These are phyloP conservation scores for Neolentinus lepideus DNA, from an alignment of 1,284 basidiomycete genomes.

Conservation along the genomic window DNA sequence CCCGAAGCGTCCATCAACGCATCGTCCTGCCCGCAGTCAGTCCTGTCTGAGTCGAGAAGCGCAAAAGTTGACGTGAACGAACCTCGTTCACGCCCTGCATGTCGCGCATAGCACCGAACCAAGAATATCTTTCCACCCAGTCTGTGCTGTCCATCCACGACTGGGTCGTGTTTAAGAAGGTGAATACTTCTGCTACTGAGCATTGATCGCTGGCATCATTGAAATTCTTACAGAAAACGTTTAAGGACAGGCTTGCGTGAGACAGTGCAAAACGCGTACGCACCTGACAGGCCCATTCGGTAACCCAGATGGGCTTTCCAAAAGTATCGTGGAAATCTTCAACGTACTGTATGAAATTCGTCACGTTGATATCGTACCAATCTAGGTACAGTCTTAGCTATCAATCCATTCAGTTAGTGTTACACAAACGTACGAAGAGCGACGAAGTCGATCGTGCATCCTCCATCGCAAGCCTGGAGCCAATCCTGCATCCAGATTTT, in stretches of 20 bases:
- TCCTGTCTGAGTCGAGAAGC: background rate
- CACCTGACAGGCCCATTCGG: constrained; percentile 33
- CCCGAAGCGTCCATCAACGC: constrained; percentile 23
- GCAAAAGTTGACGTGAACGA: background rate
- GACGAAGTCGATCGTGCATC: constrained; percentile 35
- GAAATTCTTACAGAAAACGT: constrained; percentile 19
- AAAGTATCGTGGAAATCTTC: constrained; percentile 32
- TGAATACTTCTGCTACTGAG: constrained; percentile 24
- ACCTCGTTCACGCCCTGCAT: constrained; percentile 25
- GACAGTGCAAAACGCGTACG: background rate
- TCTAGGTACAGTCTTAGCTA: constrained; percentile 9
- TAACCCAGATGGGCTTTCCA: constrained; percentile 35
- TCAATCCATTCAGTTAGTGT: background rate
- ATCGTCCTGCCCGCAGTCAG: constrained; percentile 17
- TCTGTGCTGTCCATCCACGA: constrained; percentile 31
- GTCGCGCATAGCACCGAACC: constrained; percentile 35
- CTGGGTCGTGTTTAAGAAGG: constrained; percentile 33
- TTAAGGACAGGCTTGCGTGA: constrained; percentile 11
- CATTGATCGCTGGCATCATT: constrained; percentile 25
- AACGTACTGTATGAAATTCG: constrained; percentile 29
- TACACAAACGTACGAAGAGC: constrained; percentile 26
- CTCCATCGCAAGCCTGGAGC: constrained; percentile 28
- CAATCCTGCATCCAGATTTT: constrained; percentile 34
- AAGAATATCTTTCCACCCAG: constrained; percentile 40
- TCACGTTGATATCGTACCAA: constrained; percentile 33